Conservation (phyloP, 2,329 filamentous ascomycete species). For the Xylariales sp. region DNA sequence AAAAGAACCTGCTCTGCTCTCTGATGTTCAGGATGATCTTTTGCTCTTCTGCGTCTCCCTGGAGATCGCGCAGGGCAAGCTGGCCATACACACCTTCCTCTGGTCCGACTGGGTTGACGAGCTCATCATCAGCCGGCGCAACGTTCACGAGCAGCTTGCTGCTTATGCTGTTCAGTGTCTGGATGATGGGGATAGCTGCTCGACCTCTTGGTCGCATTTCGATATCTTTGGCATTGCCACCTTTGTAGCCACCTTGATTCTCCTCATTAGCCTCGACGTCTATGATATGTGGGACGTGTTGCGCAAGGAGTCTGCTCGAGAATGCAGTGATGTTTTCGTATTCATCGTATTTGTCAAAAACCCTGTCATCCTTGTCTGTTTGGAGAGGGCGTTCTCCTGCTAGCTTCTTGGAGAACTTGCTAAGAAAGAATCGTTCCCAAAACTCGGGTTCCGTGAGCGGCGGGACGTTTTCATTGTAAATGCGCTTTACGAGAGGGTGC, state of each 20-base stretch:
- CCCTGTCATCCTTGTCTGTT: conserved; percentile 67
- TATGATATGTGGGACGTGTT: conserved; percentile 80
- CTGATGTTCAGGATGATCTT: conserved; percentile 82
- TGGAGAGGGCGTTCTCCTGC: conserved; percentile 84
- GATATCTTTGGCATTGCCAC: conserved; percentile 80
- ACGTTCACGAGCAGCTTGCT: conserved; percentile 92
- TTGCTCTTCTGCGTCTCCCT: conserved; percentile 66
- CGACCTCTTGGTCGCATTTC: conserved; percentile 75
- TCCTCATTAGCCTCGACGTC: conserved; percentile 93
- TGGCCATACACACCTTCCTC: conserved; percentile 72
- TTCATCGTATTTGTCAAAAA: conserved; percentile 83
- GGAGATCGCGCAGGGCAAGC: conserved; percentile 75
- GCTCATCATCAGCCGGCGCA: conserved; percentile 68
- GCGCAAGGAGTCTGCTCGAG: conserved; percentile 50
- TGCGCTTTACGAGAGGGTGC: conserved; percentile 82
- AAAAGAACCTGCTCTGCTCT: conserved; percentile 81
- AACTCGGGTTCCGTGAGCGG: conserved; percentile 76
- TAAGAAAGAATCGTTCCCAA: conserved; percentile 93
- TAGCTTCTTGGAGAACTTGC: conserved; percentile 82
- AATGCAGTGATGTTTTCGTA: conserved; percentile 58
- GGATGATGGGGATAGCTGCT: conserved; percentile 79
- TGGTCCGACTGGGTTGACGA: conserved; percentile 59
- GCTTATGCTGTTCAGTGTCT: conserved; percentile 82
- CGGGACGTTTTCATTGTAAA: conserved; percentile 91
- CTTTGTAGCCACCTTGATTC: conserved; percentile 77